Conservation (phyloP, 2,329 filamentous ascomycete genomes). For the Verticillium isaacii region DNA sequence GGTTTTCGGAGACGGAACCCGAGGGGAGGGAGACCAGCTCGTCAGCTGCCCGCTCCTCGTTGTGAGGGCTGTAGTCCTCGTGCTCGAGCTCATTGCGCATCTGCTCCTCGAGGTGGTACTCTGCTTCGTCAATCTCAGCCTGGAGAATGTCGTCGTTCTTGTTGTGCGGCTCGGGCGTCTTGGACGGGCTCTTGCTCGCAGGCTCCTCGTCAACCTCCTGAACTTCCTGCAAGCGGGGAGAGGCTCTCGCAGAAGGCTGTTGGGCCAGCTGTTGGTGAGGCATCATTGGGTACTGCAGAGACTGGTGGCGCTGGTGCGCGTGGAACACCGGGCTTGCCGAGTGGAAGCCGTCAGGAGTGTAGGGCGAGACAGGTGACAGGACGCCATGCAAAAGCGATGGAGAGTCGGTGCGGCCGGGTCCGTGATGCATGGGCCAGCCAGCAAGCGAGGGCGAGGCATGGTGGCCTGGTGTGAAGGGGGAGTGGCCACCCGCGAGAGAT, state of each 20-base stretch:
- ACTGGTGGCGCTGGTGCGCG: conserved; percentile 53
- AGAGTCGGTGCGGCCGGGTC: conserved; percentile 53
- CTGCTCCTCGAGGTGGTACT: conserved; percentile 79
- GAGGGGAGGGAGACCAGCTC: conserved; percentile 1
- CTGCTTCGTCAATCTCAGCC: conserved; percentile 77
- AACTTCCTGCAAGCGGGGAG: conserved; percentile 64
- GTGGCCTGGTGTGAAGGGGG: conserved; percentile 63
- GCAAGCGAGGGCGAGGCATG: conserved; percentile 50
- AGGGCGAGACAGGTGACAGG: conserved; percentile 61
- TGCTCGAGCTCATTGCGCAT: conserved; percentile 75
- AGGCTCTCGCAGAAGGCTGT: conserved; percentile 49
- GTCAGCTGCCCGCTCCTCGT: conserved; percentile 24
- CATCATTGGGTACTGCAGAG: conserved; percentile 52
- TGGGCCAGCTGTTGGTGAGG: conserved; percentile 52
- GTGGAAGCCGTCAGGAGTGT: conserved; percentile 47
- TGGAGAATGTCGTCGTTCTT: conserved; percentile 66
- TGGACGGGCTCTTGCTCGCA: conserved; percentile 44
- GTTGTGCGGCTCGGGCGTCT: conserved; percentile 46
- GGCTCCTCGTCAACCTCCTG: conserved; percentile 68
- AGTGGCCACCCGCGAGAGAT: conserved; percentile 57
- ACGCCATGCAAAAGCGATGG: conserved; percentile 57
- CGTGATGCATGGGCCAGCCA: conserved; percentile 52
- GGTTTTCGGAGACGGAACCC: conserved; percentile 4
- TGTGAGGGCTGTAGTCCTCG: conserved; percentile 68
- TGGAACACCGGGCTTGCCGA: conserved; percentile 35